Percentiles rank a stretch among this genome's conserved stretches.
Conservation (phyloP, 2,329 filamentous ascomycete genomes). For the Teratosphaeria epicoccoides region DNA sequence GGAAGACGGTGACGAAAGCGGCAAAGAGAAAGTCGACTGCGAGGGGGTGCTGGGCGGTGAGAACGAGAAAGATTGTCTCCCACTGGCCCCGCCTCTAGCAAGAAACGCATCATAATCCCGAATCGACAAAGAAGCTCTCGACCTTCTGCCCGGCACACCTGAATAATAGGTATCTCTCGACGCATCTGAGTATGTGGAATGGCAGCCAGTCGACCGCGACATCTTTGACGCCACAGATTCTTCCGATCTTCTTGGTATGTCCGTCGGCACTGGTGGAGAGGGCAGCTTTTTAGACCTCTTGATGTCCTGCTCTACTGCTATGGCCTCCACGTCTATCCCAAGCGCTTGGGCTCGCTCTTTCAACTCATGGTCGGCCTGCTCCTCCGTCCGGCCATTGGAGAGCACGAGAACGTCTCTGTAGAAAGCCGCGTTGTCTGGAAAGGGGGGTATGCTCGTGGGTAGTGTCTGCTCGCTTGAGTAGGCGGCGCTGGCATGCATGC, state of each 20-base stretch:
- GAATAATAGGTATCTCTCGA: constrained; percentile 18
- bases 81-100: constrained; percentile 15
- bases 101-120: constrained; percentile 27
- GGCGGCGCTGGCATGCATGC: not conserved
- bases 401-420: constrained; percentile 22
- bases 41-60: constrained; percentile 22
- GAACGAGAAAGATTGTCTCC: constrained; percentile 19
- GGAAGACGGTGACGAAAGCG: constrained; percentile 18
- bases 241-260: constrained; percentile 17
- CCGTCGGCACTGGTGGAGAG: constrained; percentile 8
- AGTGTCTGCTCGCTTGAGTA: not conserved
- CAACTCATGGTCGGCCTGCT: constrained; percentile 19
- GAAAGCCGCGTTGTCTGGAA: constrained; percentile 12
- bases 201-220: constrained; percentile 26
- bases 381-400: constrained; percentile 20
- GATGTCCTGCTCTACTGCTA: constrained; percentile 1
- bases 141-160: constrained; percentile 6
- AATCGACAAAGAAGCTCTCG: constrained; percentile 21
- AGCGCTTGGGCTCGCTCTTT: constrained; percentile 18
- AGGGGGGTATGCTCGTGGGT: not conserved
- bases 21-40: constrained; percentile 23
- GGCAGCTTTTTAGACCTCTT: constrained; percentile 3
- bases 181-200: constrained; percentile 23
- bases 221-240: constrained; percentile 23
- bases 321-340: constrained; percentile 14